Conservation (phyloP, 441 rosid genomes). For the Pelargonium cotyledonis region DNA sequence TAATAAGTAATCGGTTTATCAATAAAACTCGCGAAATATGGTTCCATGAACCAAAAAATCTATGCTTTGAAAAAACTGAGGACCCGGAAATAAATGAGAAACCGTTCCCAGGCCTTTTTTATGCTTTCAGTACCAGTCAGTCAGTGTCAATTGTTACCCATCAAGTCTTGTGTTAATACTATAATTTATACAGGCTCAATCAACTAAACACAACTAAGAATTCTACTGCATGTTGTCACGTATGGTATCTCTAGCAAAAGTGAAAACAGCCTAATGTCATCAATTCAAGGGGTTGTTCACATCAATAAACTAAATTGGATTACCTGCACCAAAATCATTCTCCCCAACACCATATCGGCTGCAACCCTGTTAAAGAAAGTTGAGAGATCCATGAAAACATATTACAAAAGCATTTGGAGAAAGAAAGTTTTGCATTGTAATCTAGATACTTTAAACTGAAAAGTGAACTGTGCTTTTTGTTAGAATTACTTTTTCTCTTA, state of each 20-base stretch:
- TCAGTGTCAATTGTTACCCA: not conserved
- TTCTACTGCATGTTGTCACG: not conserved
- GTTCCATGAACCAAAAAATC: not conserved
- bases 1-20: not conserved
- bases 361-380: conserved; percentile 64
- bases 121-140: too few relatives aligned
- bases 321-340: conserved; percentile 63
- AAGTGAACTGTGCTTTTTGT: not conserved
- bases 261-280: not conserved
- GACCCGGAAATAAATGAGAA: too few relatives aligned
- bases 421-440: not conserved
- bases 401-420: not conserved
- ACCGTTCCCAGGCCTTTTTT: too few relatives aligned
- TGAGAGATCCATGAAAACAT: not conserved
- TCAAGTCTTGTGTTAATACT: not conserved
- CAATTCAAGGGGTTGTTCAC: not conserved
- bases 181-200: not conserved
- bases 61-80: not conserved
- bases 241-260: not conserved
- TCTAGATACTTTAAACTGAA: not conserved
- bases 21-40: not conserved
- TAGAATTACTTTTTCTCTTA: not conserved
- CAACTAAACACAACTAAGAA: not conserved
- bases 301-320: conserved; percentile 14
- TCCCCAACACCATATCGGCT: conserved; percentile 57